Evolutionary conservation across 345 rosid genomes (phyloP).

Genomic region (Linum usitatissimum): DNA sequence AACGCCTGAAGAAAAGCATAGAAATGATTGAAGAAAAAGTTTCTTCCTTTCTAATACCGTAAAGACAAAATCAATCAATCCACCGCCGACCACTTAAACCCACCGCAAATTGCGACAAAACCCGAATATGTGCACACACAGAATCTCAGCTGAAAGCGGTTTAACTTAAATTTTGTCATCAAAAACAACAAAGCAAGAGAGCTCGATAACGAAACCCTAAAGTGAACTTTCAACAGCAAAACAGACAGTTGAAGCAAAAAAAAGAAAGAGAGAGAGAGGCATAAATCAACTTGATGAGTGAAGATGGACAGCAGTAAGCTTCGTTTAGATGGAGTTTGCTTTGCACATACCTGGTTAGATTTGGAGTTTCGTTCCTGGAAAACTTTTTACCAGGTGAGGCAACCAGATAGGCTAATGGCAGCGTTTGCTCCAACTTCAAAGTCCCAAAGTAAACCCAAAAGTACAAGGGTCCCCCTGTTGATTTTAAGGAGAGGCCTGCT

Average conservation of each 20-base stretch:
- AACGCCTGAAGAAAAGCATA: not conserved
- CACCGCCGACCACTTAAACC: slow-evolving; percentile 7
- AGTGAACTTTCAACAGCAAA: not conserved
- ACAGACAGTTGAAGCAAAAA: not conserved
- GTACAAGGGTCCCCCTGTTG: not conserved
- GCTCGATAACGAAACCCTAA: too few species aligned
- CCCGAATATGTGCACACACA: not conserved
- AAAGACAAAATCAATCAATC: not conserved
- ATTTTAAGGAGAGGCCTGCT: not conserved
- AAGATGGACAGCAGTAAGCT: not conserved
- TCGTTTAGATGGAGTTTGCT: not conserved
- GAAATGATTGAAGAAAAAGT: not conserved
- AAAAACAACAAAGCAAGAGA: too few species aligned
- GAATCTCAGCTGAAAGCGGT: not conserved
- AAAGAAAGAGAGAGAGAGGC: not conserved
- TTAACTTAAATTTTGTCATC: not conserved
- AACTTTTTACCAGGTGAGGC: too few species aligned
- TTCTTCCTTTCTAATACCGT: slow-evolving; percentile 1
- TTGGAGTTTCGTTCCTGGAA: not conserved
- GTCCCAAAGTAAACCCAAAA: not conserved
- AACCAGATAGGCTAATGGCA: too few species aligned
- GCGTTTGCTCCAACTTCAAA: not conserved
- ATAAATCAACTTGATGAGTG: not conserved
- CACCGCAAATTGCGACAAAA: slow-evolving; percentile 1
- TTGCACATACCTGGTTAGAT: not conserved